These are phyloP conservation scores for Botrytis hyacinthi DNA, from an alignment of 2,329 filamentous ascomycete species.

Conservation along the genomic window DNA sequence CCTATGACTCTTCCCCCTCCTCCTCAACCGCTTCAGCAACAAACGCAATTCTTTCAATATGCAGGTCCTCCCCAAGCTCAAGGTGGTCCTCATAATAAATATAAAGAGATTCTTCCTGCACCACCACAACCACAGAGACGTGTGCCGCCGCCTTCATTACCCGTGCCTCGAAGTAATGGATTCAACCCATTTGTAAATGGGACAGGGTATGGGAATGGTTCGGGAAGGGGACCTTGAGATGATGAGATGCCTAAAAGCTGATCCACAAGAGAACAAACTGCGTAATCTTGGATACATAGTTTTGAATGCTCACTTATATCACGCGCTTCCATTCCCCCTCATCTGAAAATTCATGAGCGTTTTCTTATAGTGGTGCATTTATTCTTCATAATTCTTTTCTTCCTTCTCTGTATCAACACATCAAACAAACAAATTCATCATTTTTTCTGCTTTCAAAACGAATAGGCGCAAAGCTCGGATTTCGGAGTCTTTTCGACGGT, in stretches of 20 bases:
- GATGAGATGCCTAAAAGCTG: background rate
- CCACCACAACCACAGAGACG: conserved; percentile 7
- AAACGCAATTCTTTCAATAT: conserved; percentile 15
- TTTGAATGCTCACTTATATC: background rate
- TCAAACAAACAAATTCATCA: background rate
- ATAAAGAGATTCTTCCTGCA: conserved; percentile 15
- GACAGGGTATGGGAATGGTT: background rate
- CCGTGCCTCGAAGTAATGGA: background rate
- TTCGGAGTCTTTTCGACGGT: background rate
- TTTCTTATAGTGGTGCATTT: background rate
- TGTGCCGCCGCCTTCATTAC: background rate
- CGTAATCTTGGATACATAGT: background rate
- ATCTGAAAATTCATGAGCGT: no score
- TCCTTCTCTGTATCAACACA: background rate
- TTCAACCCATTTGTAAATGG: conserved; percentile 11
- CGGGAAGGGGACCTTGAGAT: background rate
- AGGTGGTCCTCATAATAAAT: conserved; percentile 2
- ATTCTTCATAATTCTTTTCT: background rate
- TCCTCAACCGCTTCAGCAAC: conserved; percentile 9
- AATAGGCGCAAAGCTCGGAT: background rate
- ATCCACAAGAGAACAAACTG: background rate
- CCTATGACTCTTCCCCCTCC: conserved; percentile 12
- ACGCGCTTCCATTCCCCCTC: background rate
- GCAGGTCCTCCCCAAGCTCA: background rate
- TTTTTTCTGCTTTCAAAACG: background rate